Evolutionary conservation across 2,329 filamentous ascomycete species (phyloP), one percentile per base, ranked within the genome.

Genomic region (Grosmannia clavigera): DNA sequence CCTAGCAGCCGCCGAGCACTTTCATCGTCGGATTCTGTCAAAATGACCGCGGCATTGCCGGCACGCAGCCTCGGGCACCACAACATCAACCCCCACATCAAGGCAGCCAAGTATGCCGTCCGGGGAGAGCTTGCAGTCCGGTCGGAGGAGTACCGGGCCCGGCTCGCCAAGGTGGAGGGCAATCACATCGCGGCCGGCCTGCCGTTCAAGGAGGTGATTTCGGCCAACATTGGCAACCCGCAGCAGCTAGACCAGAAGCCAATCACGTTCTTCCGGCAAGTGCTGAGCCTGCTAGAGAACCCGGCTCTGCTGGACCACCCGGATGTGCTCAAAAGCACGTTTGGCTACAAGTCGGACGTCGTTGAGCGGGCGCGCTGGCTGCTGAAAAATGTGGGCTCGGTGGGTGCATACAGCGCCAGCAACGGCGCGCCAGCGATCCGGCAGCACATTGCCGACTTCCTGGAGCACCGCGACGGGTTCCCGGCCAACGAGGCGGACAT

Each of bases 241-340:
- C 94, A 99, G 76, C 94, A 99, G 76, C 84, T 99, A 64, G 94
- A 96, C 76, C 94, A 99, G 81, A 95, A 97, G 80, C 94, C 94
- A 69, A 92, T 99, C 69, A 99, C 94, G 67, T 99, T 96, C 81
- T 96, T 99, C 84, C 86, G 94, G 67, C 92, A 99, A 77, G 94
- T 99, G 33, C 82, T 94, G 69, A 95, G 90, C 75, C 74, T 99
- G 64, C 75, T 97, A 61, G 94, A 99, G 79, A 92, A 97, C 78
- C 94, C 94, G 0, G 72, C 79, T 61, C 79, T 99, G 40, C 80
- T 99, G 62, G 81, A 96, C 70, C 86, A 95, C 67, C 84, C 90
- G 72, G 83, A 92, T 65, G 85, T 87, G n/a, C 77, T 97, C 64
- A 75, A 85, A 70, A 82, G 85, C 60, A 73, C 78, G 53, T 81